Conservation (phyloP, 176 grass and related monocot genomes). For the Coix lacrymajobi region DNA sequence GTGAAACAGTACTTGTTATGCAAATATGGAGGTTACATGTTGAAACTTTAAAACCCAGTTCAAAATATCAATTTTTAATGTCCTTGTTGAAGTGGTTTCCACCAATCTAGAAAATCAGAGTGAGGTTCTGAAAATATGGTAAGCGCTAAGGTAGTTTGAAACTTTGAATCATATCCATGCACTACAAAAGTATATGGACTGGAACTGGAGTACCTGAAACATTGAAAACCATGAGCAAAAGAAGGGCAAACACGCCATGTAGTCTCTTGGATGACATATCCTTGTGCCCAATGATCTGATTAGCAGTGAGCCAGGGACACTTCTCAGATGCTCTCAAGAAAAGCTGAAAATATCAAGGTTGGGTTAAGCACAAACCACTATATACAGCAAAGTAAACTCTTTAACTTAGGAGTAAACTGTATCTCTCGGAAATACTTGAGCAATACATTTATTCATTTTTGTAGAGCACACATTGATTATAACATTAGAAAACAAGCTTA, state of each 20-base stretch:
- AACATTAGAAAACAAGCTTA: not conserved
- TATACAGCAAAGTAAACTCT: not conserved
- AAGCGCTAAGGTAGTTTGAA: not conserved
- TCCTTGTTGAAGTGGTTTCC: not conserved
- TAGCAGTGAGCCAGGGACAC: not conserved
- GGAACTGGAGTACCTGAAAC: conserved; percentile 54
- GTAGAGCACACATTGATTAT: not conserved
- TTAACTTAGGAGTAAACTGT: not conserved
- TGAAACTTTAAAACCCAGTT: not conserved
- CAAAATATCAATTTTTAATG: not conserved
- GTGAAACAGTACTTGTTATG: not conserved
- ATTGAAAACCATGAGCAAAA: conserved; percentile 45
- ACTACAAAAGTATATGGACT: conserved; percentile 11
- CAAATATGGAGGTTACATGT: not conserved
- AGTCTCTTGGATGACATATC: conserved; percentile 41
- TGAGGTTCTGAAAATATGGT: not conserved
- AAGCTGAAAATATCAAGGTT: conserved; percentile 15
- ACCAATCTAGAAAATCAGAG: not conserved
- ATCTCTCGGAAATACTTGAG: not conserved
- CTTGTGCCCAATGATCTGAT: conserved; percentile 5
- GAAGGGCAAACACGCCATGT: conserved; percentile 21
- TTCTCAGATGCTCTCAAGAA: not conserved
- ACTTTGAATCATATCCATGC: conserved; percentile 4
- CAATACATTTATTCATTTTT: not conserved
- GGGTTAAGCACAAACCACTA: not conserved